Base-by-base conservation (phyloP, 345 rosid genomes). In the Gynandropsis gynandra region DNA sequence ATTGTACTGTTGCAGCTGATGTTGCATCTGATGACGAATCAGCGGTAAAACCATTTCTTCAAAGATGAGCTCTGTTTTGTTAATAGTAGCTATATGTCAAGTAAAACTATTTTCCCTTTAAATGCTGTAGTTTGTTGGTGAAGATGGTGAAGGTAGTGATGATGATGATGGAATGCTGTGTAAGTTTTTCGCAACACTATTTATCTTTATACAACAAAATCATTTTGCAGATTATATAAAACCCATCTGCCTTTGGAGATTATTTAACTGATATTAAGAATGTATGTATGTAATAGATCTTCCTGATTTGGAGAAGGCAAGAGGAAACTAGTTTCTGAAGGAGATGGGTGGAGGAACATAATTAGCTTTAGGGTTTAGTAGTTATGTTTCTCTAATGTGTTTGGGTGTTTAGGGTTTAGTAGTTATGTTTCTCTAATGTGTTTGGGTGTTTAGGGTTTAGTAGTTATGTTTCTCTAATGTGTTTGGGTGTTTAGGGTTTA, bases 161-260 rank as follows among this genome's bases (percentile, higher is more conserved):
- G 95, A 82, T 35, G 95, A 84, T 18, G 98, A 78, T 60, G 98
- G 96, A 72, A 69, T 92, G 86, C 93, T 92, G 16, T 92, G 98
- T 92, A 67, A 87, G 98, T 84, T 49, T 33, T n/a, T n/a, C n/a
- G n/a, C 50, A 42, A 16, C 17, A 58, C 50, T 44, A 17, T 59
- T 42, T 3, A 54, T 48, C 54, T 42, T 42, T 21, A 56, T 45
- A 42, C 32, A 4, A 8, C 46, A 6, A 16, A 18, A 18, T 21
- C 50, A 50, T 33, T 19, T 15, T 34, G 43, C 19, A 20, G 13
- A 10, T 43, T 18, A 41, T 13, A 41, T 13, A 29, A 37, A 1
- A 13, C n/a, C 11, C 3, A 10, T 10, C 8, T 37, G 41, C 3
- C 4, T 10, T 3, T 37, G 41, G 15, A 10, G 41, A 13, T n/a